Base-by-base conservation (phyloP, 177 flowering plant genomes). In the Telopea speciosissima region DNA sequence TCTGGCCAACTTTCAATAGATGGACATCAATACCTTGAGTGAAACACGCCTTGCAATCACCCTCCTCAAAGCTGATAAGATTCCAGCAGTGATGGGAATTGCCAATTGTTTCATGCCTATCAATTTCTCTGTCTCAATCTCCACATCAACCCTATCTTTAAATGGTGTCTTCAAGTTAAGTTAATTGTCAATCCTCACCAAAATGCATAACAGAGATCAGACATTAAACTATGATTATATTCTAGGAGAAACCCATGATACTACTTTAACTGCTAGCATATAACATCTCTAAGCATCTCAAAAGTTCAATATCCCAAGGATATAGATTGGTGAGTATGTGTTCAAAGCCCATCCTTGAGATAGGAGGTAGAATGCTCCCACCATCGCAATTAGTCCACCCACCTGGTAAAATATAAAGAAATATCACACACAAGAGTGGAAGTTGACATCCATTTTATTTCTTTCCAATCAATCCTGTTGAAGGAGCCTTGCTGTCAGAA, bases 41-140 rank as follows among this genome's bases (percentile, higher is more conserved):
- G 99, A 93, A 74, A 95, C 91, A 74, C 99, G 96, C 64, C 99
- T 83, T 24, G 98, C 90, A 77, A 93, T 85, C 76, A 93, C 99
- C 84, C 99, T 88, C 81, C 95, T 89, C 80, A 95, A 76, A 64
- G 94, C 97, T 72, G 98, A 95, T 71, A 95, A 85, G 73, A 93
- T 88, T 78, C 99, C 99, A 75, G 98, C 98, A 79, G 85, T 44
- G 24, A 95, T 82, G 14, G 97, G 99, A 82, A 87, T 73, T 61
- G 70, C 69, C 97, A 95, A 90, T 60, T 79, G 81, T 44, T 71
- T 83, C 85, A 90, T 73, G 28, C 90, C 92, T 76, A 89, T 65
- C 14, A 77, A 83, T 64, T 74, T 74, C 66, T 87, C 86, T 61
- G 81, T 77, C 68, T 73, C 74, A 75, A 42, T 79, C 72, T 82